Evolutionary conservation across 768 basidiomycete species (phyloP).

Genomic region (Leccinum fibrillosum): DNA sequence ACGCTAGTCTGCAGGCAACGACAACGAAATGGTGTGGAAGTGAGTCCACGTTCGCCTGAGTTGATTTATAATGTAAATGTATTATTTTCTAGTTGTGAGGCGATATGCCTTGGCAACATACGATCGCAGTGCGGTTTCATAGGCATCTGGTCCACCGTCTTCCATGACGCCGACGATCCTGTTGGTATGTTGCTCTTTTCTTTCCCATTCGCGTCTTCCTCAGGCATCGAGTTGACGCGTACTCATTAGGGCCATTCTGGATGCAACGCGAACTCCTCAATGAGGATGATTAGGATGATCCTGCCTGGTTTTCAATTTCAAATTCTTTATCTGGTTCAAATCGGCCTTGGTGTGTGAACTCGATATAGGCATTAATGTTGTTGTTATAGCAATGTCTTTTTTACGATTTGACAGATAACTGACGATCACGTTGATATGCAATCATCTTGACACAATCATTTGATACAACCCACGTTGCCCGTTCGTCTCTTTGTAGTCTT

Average conservation of each 20-base stretch:
- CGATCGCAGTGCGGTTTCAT: slow-evolving; percentile 59
- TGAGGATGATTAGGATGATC: slow-evolving; percentile 19
- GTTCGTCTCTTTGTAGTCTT: slow-evolving; percentile 6
- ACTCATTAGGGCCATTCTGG: slow-evolving; percentile 27
- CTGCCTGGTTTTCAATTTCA: neutral
- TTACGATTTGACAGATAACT: slow-evolving; percentile 1
- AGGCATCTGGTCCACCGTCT: slow-evolving; percentile 49
- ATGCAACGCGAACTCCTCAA: slow-evolving; percentile 23
- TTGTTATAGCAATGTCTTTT: neutral
- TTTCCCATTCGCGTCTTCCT: neutral
- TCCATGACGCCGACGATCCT: slow-evolving; percentile 46
- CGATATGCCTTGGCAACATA: slow-evolving; percentile 57
- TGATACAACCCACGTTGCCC: neutral
- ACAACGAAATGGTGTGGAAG: slow-evolving; percentile 55
- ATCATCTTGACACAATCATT: neutral
- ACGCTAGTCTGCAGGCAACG: slow-evolving; percentile 48
- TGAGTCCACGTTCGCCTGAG: slow-evolving; percentile 24
- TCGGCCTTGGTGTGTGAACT: neutral
- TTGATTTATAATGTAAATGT: neutral
- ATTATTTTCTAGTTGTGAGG: slow-evolving; percentile 47
- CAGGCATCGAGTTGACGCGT: neutral
- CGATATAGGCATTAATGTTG: neutral
- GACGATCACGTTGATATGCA: neutral
- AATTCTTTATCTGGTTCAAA: neutral
- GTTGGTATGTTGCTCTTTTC: slow-evolving; percentile 34